Base-by-base conservation (phyloP, 2,329 filamentous ascomycete species). In the Davidsoniella virescens region DNA sequence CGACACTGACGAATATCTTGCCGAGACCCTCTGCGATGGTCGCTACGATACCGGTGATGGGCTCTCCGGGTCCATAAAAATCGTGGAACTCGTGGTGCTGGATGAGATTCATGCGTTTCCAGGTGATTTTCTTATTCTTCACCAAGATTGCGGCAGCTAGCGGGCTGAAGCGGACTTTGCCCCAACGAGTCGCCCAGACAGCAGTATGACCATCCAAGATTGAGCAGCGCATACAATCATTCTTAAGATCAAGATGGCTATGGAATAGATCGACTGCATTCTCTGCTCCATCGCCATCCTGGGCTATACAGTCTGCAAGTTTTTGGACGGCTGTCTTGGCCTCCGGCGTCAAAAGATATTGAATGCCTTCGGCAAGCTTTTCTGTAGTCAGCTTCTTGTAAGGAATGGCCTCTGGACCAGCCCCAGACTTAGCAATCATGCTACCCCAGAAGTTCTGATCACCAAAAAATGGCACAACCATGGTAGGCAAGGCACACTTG, bases 401-500 rank as follows among this genome's bases (percentile, higher is more conserved):
- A 0, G 81, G 81, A 7, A 85, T 71, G 1, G 80, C 73, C 40
- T 73, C 65, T 0, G 82, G 78, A 0, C 83, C 83, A 0, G 80
- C 82, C 23, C 73, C 72, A 1, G 77, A 70, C 33, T 70, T 73
- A 4, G 70, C 70, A 1, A 87, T 70, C 76, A 84, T 84, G 16
- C 70, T 68, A 2, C 82, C 83, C 83, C 84, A 87, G 59, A 87
- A 87, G 45, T 80, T 73, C 61, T 87, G 83, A 59, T 87, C 83
- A 2, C 83, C 83, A 56, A 87, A 87, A 64, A 87, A 87, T 0
- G 83, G 83, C 2, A 87, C 79, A 23, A 87, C 74, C 75, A 86
- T 82, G 4, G 80, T 85, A 0, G 83, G 83, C 57, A 74, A 76
- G 3, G 73, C 83, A 55, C 74, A 81, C 60, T 82, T 84, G 29